Percentiles rank a stretch among this genome's conserved stretches.
phyloP scores from a whole-genome alignment of 106 monocot species.

The Acanthochlamys bracteata region DNA sequence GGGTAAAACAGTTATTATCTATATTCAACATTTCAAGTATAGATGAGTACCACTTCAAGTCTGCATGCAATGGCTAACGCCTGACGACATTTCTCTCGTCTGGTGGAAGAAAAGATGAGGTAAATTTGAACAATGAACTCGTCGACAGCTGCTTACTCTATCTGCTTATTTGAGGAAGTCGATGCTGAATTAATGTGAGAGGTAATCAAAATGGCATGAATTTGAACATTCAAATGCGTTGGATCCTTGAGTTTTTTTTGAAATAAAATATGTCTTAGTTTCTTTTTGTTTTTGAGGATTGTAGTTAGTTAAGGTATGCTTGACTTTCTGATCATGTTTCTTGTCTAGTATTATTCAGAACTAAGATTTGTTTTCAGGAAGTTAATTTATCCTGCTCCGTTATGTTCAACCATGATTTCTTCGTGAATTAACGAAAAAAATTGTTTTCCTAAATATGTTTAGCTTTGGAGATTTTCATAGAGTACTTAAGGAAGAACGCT shows the following conservation, averaged over 20 bases:
- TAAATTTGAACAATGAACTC: too few species aligned
- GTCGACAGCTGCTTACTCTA: too few species aligned
- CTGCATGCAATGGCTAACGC: conserved; percentile 16
- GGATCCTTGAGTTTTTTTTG: too few species aligned
- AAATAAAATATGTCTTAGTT: too few species aligned
- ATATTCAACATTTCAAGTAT: conserved; percentile 56
- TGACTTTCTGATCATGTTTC: not conserved
- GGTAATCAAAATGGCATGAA: too few species aligned
- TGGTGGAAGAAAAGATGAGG: too few species aligned
- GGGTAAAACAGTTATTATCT: conserved; percentile 27
- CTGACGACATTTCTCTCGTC: not conserved
- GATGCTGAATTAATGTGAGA: too few species aligned
- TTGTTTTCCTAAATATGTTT: not conserved
- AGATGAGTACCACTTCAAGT: conserved; percentile 53
- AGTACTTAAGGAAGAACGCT: not conserved
- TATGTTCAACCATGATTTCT: too few species aligned
- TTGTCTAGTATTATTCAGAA: not conserved
- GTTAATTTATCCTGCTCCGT: too few species aligned
- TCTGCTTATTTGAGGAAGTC: too few species aligned
- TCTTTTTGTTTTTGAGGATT: not conserved
- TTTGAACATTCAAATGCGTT: too few species aligned
- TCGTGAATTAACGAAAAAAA: too few species aligned
- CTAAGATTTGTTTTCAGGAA: not conserved
- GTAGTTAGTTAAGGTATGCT: not conserved
- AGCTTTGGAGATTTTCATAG: not conserved